Conservation (phyloP, 371 early-diverging fungal species). For the Apophysomyces sp. region DNA sequence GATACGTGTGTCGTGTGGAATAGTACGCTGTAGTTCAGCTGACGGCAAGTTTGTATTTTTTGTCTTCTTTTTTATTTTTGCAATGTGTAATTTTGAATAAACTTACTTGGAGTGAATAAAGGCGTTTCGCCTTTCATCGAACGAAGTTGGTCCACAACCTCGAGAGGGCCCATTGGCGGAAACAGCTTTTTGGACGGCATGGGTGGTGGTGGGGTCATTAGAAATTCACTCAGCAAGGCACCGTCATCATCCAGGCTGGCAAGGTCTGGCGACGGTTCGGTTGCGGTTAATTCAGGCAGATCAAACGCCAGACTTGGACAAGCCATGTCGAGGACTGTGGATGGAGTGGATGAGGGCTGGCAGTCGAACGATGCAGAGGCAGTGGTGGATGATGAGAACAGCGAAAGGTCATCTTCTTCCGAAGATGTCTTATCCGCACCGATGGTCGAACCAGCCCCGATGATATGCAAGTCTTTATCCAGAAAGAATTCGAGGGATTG, state of each 20-base stretch:
- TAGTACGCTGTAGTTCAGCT: conserved; percentile 41
- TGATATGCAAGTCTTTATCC: conserved; percentile 12
- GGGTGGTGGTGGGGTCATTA: not conserved
- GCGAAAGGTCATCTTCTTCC: not conserved
- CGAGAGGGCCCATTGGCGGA: conserved; percentile 29
- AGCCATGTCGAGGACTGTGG: no score
- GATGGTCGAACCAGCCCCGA: not conserved
- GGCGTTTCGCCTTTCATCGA: conserved; percentile 8
- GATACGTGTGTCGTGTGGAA: conserved; percentile 45
- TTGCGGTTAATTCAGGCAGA: not conserved
- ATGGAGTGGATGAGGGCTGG: not conserved
- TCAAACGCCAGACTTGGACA: not conserved
- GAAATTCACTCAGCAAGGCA: not conserved
- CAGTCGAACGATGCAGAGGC: conserved; percentile 62
- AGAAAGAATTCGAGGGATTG: conserved; percentile 17
- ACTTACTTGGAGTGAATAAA: conserved; percentile 32
- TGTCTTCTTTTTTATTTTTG: not conserved
- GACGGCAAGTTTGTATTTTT: not conserved
- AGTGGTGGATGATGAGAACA: conserved; percentile 26
- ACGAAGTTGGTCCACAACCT: conserved; percentile 24
- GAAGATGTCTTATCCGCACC: not conserved
- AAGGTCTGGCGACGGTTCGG: not conserved
- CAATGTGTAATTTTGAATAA: not conserved
- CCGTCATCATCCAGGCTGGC: conserved; percentile 2
- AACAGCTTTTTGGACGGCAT: conserved; percentile 6